These are phyloP conservation scores for Coniophora puteana DNA, from an alignment of 1,284 basidiomycete species.

Conservation along the genomic window DNA sequence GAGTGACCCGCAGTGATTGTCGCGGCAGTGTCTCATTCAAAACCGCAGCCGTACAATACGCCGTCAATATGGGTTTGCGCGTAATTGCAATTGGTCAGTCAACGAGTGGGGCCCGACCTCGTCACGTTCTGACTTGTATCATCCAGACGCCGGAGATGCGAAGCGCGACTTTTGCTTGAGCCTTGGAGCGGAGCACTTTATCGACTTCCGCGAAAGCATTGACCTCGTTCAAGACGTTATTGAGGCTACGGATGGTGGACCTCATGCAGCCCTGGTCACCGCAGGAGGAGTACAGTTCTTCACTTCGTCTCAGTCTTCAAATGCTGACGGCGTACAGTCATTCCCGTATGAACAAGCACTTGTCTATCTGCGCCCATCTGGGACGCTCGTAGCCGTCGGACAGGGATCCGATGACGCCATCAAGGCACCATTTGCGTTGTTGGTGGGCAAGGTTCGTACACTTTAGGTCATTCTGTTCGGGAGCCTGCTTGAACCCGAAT, in stretches of 20 bases:
- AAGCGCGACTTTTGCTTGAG: conserved; percentile 57
- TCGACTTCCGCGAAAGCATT: conserved; percentile 63
- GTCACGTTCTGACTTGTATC: not conserved
- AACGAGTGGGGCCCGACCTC: not conserved
- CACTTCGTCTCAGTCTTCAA: not conserved
- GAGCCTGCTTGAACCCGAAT: not conserved
- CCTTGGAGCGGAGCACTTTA: conserved; percentile 66
- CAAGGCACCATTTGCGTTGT: conserved; percentile 50
- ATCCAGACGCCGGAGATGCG: conserved; percentile 56
- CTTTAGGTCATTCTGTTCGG: not conserved
- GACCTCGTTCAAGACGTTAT: conserved; percentile 50
- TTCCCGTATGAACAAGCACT: conserved; percentile 64
- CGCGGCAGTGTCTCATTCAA: no score
- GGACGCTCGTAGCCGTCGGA: conserved; percentile 63
- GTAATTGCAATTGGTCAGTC: conserved; percentile 63
- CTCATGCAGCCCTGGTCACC: conserved; percentile 62
- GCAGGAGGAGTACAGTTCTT: conserved; percentile 35
- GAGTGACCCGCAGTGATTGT: no score
- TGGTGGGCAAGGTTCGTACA: conserved; percentile 47
- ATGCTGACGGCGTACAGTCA: conserved; percentile 24
- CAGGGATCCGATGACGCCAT: conserved; percentile 43
- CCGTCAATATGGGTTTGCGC: conserved; percentile 58
- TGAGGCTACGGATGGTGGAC: conserved; percentile 60
- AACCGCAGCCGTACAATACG: conserved; percentile 58
- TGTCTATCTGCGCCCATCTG: conserved; percentile 52